Evolutionary conservation across 2,329 filamentous ascomycete genomes (phyloP), one percentile per base, ranked within the genome.

Genomic region (Apiospora hydei): DNA sequence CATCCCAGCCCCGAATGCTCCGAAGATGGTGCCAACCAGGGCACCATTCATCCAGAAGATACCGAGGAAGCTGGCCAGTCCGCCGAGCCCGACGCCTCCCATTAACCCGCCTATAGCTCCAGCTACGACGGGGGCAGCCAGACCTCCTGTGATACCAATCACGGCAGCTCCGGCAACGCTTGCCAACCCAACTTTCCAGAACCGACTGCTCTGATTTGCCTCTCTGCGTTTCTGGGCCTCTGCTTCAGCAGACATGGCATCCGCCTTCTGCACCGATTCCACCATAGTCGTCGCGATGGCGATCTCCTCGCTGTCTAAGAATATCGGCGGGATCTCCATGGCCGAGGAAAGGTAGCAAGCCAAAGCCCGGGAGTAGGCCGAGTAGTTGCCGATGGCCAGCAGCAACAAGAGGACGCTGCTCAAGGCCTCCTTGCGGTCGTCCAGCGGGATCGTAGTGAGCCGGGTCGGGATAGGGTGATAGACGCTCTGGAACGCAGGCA

Each of bases 161-260:
- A 98, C 85, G 0, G 93, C 94, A 1, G 96, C 96, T 14, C 96
- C 96, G 0, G 94, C 95, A 0, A 97, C 94, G 11, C 93, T 94
- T 0, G 95, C 96, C 38, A 98, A 86, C 0, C 95, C 94, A 26
- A 98, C 94, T 80, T 98, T 98, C 94, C 94, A 97, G 80, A 93
- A 93, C 11, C 95, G 87, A 26, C 89, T 87, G 11, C 88, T 83
- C 76, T 93, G 90, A 71, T 92, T 93, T 72, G 93, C 88, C 74
- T 95, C 91, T 18, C 88, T 88, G 70, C 92, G 90, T 79, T 93
- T 93, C 78, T 92, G 89, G 0, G 91, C 91, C 80, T 96, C 94
- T 1, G 91, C 89, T 73, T 95, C 93, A 0, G 93, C 93, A 0
- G 91, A 92, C 85, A 97, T 92, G 21, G 83, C 81, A n/a, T 83